These are phyloP conservation scores for Plasmodium gonderi DNA, from an alignment of 169 alveolate genomes.

Conservation along the genomic window DNA sequence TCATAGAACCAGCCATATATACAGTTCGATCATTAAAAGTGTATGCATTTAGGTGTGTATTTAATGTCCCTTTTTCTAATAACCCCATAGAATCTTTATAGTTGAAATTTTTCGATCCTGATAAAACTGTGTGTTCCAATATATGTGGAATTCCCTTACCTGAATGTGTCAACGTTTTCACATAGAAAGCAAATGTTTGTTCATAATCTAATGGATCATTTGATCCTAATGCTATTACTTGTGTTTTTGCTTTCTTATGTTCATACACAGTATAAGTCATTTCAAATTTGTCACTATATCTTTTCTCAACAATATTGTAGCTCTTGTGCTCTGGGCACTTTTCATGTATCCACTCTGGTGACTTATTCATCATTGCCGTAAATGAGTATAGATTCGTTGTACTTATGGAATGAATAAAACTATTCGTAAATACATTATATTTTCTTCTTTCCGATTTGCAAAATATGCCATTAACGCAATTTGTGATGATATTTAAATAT, in stretches of 20 bases:
- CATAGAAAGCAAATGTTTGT: conserved; percentile 68
- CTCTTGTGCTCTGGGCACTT: conserved; percentile 71
- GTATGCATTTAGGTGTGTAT: conserved; percentile 88
- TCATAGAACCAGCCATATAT: conserved; percentile 90
- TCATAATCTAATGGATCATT: conserved; percentile 69
- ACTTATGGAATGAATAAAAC: conserved; percentile 25
- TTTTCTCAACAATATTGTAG: conserved; percentile 46
- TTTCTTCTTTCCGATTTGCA: conserved; percentile 41
- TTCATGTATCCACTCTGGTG: conserved; percentile 70
- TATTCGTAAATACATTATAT: conserved; percentile 51
- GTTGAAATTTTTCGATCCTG: conserved; percentile 88
- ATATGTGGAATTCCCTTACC: conserved; percentile 88
- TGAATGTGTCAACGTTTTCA: conserved; percentile 67
- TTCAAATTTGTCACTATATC: conserved; percentile 47
- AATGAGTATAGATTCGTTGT: conserved; percentile 21
- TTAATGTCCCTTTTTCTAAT: conserved; percentile 86
- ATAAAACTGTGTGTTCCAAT: conserved; percentile 90
- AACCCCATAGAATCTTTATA: conserved; percentile 87
- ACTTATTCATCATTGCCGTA: conserved; percentile 51
- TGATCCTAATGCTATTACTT: conserved; percentile 68
- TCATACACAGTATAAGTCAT: conserved; percentile 71
- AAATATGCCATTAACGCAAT: conserved; percentile 48
- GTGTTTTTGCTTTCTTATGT: conserved; percentile 71
- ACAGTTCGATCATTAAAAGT: conserved; percentile 91
- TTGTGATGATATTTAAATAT: conserved; percentile 52